Evolutionary conservation across 225 moss, liverwort and hornwort species (phyloP).

Genomic region (Pseudisothecium myosuroides): DNA sequence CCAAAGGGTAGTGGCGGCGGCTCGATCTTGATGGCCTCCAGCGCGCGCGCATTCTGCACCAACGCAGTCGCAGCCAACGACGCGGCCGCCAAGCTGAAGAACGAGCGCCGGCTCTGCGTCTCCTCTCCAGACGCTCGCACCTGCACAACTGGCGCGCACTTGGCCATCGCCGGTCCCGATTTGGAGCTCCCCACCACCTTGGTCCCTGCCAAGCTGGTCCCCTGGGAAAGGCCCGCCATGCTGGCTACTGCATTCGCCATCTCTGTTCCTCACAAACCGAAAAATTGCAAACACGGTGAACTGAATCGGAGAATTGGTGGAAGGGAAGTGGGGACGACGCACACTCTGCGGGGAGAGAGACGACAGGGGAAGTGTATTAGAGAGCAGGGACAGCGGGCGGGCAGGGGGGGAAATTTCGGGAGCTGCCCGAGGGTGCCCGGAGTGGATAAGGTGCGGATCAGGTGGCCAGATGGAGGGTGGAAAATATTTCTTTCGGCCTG

Average conservation of each 20-base stretch:
- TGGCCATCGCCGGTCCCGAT: background rate
- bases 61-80: conserved; percentile 38
- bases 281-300: background rate
- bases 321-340: background rate
- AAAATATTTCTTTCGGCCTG: background rate
- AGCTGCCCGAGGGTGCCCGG: background rate
- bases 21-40: conserved; percentile 31
- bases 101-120: conserved; percentile 45
- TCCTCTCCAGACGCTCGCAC: conserved; percentile 33
- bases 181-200: conserved; percentile 13
- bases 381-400: background rate
- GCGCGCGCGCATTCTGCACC: conserved; percentile 35
- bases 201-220: conserved; percentile 9
- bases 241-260: conserved; percentile 36
- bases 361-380: background rate
- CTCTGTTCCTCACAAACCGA: background rate
- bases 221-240: conserved; percentile 32
- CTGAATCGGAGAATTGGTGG: background rate
- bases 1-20: conserved; percentile 44
- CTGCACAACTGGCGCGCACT: conserved; percentile 23
- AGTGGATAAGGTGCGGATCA: conserved; percentile 31
- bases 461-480: conserved; percentile 18
- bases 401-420: background rate
- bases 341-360: background rate
- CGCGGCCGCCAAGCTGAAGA: conserved; percentile 51